phyloP scores from a whole-genome alignment of 2,329 filamentous ascomycete genomes.

The Chaetomiaceae sp. region DNA sequence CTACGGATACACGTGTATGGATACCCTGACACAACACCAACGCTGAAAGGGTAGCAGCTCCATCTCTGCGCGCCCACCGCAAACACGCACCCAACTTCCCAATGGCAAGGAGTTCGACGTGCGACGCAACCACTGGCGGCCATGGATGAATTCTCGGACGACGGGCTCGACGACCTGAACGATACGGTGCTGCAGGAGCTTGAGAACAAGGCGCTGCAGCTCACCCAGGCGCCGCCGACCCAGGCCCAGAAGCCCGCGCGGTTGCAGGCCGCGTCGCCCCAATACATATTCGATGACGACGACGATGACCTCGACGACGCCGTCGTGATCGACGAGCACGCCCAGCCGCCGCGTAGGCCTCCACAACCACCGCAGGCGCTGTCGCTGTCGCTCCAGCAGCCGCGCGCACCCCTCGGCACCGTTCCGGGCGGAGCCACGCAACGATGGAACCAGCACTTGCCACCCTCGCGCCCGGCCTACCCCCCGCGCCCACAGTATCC shows the following conservation, averaged over 20 bases:
- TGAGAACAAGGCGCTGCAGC: conserved; percentile 57
- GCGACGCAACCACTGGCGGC: conserved; percentile 9
- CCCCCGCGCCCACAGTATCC: conserved; percentile 16
- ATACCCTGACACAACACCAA: too few species aligned
- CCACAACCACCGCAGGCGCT: conserved; percentile 32
- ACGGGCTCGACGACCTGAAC: conserved; percentile 56
- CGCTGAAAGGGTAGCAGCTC: too few species aligned
- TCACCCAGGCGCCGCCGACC: conserved; percentile 55
- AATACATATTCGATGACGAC: conserved; percentile 34
- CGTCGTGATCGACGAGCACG: conserved; percentile 45
- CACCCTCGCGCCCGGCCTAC: conserved; percentile 12
- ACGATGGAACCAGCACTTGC: conserved; percentile 22
- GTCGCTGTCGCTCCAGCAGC: conserved; percentile 30
- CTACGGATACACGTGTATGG: too few species aligned
- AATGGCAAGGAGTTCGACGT: conserved; percentile 12
- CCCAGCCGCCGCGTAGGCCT: conserved; percentile 33
- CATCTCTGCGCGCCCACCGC: too few species aligned
- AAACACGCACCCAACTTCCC: too few species aligned
- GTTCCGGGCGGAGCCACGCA: conserved; percentile 14
- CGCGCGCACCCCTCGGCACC: conserved; percentile 16
- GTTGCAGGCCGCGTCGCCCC: conserved; percentile 22
- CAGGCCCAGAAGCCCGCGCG: conserved; percentile 37
- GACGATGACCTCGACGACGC: conserved; percentile 55
- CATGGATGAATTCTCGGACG: conserved; percentile 58
- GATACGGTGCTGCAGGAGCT: conserved; percentile 54